Base-by-base conservation (phyloP, 805 yeast genomes). In the Millerozyma miso region DNA sequence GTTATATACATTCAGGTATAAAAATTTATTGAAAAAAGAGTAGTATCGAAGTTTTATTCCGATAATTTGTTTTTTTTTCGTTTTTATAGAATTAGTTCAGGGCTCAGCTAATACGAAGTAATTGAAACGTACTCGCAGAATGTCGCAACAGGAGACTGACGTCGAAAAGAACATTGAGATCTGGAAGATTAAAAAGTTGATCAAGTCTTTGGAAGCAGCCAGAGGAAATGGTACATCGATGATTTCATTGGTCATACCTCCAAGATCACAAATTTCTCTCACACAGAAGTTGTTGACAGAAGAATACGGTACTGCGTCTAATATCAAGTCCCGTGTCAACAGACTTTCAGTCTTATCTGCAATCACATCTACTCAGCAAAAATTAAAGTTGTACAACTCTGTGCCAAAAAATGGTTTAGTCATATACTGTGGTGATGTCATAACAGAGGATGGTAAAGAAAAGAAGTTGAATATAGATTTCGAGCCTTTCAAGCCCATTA, bases 151-250 rank as follows among this genome's bases (percentile, higher is more conserved):
- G 44, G 60, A 81, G 54, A 74, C 81, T 47, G 96, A 88, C 53
- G 93, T 95, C 41, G 99, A 93, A 64, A 89, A 87, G 73, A 91
- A 90, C 73, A 91, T 93, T 63, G 96, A 93, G 74, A 90, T 93
- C 75, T 93, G 99, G 99, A 93, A 93, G 81, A 83, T 93, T 77
- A 91, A 90, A 77, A 93, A 93, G 72, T 77, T 88, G 67, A 73
- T 90, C 77, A 86, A 86, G 69, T 80, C 85, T 47, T 77, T 93
- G 55, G 93, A 93, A 63, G 73, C 71, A 57, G 98, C 98, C 41
- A 81, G 97, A 67, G 99, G 99, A 67, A 93, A 91, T 65, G 99
- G 99, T 68, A 93, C 99, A 37, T 93, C 99, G 18, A 93, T 93
- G 98, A 93, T 93, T 62, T 89, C 97, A 19, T 76, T 93, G 63